Evolutionary conservation across 208 protist species (phyloP).

Genomic region (Vickermania spadyakhi): DNA sequence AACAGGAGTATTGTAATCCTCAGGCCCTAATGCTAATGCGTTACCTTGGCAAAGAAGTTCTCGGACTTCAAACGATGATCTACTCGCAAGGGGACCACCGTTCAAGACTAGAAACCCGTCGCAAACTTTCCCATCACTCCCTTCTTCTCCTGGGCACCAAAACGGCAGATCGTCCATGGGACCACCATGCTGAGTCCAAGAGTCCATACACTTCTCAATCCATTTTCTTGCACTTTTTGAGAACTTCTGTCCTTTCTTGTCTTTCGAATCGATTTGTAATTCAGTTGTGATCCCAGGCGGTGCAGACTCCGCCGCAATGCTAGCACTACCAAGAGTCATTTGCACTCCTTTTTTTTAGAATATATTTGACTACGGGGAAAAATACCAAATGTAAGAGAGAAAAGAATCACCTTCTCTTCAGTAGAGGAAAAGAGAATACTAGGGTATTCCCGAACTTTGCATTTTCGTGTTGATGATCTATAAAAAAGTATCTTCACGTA

Average conservation of each 20-base stretch:
- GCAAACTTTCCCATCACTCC: not conserved
- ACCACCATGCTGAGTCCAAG: not conserved
- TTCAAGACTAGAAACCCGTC: conserved; percentile 53
- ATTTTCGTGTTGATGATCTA: too few relatives aligned
- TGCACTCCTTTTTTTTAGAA: too few relatives aligned
- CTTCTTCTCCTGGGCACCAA: not conserved
- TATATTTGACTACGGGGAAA: too few relatives aligned
- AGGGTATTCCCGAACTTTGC: too few relatives aligned
- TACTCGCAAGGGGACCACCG: conserved; percentile 35
- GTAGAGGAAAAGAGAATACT: too few relatives aligned
- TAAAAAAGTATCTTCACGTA: too few relatives aligned
- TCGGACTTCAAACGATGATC: conserved; percentile 28
- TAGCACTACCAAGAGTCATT: too few relatives aligned
- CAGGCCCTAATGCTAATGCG: conserved; percentile 3
- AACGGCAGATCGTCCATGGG: not conserved
- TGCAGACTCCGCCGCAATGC: too few relatives aligned
- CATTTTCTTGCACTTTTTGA: not conserved
- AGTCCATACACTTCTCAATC: not conserved
- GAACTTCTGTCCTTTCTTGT: not conserved
- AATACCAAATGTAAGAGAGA: too few relatives aligned
- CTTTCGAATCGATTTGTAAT: not conserved
- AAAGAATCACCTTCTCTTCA: too few relatives aligned
- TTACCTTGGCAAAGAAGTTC: conserved; percentile 12
- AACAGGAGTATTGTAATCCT: not conserved
- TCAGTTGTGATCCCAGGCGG: too few relatives aligned